Evolutionary conservation across 2,329 filamentous ascomycete species (phyloP), one percentile per base, ranked within the genome.

Genomic region (Apiospora koreana): DNA sequence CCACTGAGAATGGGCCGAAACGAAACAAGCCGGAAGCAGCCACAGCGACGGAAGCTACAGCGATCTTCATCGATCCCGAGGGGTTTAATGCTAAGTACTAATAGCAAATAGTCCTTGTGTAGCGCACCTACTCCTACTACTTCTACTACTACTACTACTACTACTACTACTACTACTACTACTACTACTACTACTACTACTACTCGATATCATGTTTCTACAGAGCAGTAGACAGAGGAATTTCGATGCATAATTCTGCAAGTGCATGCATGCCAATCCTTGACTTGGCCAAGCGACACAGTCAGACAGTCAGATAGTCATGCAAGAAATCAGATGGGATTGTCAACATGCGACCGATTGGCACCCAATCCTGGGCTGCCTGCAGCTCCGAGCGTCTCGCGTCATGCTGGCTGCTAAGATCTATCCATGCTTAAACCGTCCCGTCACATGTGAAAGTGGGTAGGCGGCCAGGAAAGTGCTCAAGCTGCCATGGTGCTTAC

Each of bases 381-480:
- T n/a, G n/a, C n/a, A 54, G 48, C 48, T 31, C 48, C 48, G 48
- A 54, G 48, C 48, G 25, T 54, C 38, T 41, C 38, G 10, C 12
- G 41, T 43, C 12, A 18, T 43, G 41, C 14, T 42, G 9, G 41
- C 41, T 42, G 9, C 41, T 42, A 9, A 9, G 35, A 4, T 10
- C 38, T 41, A n/a, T n/a, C n/a, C 48, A 35, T 58, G 54, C 54
- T 23, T 38, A 14, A 62, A 38, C 9, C 14, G 28, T 35, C 28
- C 35, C 25, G 66, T 50, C 42, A 58, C 69, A 71, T 71, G 69
- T 71, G 69, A 71, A 71, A 71, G 69, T 67, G 69, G 69, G 69
- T 45, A 42, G 25, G 45, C 35, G n/a, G 21, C 28, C n/a, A 50
- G 42, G 18, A 43, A 58, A 31, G 10, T 28, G 46, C 23, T 50